Conservation (phyloP, 805 yeast species). For the Kodamaea fukazawae region DNA sequence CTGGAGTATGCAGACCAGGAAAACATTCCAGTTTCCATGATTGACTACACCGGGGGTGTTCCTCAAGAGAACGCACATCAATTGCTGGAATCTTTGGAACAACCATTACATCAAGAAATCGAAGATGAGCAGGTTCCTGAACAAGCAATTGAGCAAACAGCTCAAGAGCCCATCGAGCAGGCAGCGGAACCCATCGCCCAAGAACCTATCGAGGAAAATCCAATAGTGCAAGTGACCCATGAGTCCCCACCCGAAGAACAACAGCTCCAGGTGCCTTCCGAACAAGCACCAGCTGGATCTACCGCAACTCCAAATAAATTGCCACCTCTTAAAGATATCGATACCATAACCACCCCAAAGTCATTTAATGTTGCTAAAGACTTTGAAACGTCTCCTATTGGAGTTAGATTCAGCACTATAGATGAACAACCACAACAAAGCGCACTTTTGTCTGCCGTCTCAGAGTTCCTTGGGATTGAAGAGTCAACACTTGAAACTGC, state of each 20-base stretch:
- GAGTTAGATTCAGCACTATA: constrained; percentile 1
- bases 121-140: background rate
- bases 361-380: constrained; percentile 41
- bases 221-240: too few species aligned
- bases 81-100: background rate
- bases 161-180: background rate
- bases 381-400: constrained; percentile 23
- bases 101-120: background rate
- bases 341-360: constrained; percentile 40
- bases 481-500: constrained; percentile 14
- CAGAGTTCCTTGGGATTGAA: constrained; percentile 29
- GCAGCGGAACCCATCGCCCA: too few species aligned
- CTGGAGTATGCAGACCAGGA: too few species aligned
- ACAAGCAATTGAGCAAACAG: background rate
- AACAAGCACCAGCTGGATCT: constrained; percentile 13
- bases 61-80: too few species aligned
- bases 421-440: constrained; percentile 8
- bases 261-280: too few species aligned
- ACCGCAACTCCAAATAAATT: constrained; percentile 40
- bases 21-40: too few species aligned
- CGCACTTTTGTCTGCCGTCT: constrained; percentile 18
- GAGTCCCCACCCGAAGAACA: too few species aligned
- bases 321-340: constrained; percentile 44
- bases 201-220: too few species aligned
- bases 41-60: too few species aligned